Conservation (phyloP, 805 yeast genomes). For the Priceomyces castillae region DNA sequence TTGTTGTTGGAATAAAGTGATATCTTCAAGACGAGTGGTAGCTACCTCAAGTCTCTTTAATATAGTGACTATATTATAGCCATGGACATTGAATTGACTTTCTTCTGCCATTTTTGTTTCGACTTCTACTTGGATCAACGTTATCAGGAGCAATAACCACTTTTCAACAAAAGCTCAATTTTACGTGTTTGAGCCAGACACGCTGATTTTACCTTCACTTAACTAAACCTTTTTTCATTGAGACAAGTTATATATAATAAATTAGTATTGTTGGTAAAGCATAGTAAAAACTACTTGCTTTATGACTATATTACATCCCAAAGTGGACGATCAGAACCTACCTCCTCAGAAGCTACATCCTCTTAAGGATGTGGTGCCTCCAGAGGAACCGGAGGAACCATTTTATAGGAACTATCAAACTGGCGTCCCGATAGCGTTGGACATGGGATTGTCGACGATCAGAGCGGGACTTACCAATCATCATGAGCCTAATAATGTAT, state of each 20-base stretch:
- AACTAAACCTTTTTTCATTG: neutral
- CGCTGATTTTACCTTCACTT: neutral
- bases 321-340: slow-evolving; percentile 17
- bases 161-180: neutral
- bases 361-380: slow-evolving; percentile 40
- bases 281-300: neutral
- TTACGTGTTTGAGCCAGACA: slow-evolving; percentile 6
- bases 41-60: slow-evolving; percentile 80
- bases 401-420: slow-evolving; percentile 46
- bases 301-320: slow-evolving; percentile 2
- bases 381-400: slow-evolving; percentile 39
- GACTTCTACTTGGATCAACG: neutral
- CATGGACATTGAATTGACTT: slow-evolving; percentile 59
- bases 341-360: slow-evolving; percentile 44
- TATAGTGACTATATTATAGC: slow-evolving; percentile 82
- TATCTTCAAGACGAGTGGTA: slow-evolving; percentile 87
- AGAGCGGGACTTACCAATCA: slow-evolving; percentile 58
- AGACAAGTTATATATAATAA: neutral
- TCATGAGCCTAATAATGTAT: slow-evolving; percentile 53
- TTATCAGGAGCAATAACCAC: neutral
- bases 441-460: slow-evolving; percentile 67
- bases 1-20: slow-evolving; percentile 74
- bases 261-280: neutral
- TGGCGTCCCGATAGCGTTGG: slow-evolving; percentile 80
- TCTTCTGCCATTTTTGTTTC: slow-evolving; percentile 34